These are phyloP conservation scores for Cadophora luteo-olivacea DNA, from an alignment of 2,329 filamentous ascomycete genomes.

Conservation along the genomic window DNA sequence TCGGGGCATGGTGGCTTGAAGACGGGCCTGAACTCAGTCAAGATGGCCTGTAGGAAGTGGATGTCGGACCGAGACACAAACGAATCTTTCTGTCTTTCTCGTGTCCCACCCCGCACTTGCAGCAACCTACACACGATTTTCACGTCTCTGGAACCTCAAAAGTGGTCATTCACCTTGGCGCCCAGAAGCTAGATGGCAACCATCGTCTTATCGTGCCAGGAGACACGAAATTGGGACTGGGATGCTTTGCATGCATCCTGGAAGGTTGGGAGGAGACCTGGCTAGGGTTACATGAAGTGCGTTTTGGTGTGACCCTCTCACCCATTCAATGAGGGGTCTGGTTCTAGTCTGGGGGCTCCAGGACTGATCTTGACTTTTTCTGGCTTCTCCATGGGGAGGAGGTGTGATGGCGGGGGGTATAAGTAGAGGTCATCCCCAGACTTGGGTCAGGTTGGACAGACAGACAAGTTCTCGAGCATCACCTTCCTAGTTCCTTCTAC, in stretches of 20 bases:
- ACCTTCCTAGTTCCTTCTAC: neutral
- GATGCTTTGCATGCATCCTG: neutral
- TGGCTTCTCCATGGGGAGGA: slow-evolving; percentile 12
- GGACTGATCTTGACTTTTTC: neutral
- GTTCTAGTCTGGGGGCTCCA: neutral
- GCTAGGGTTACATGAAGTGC: neutral
- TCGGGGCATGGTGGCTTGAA: slow-evolving; percentile 1
- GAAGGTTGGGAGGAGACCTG: neutral
- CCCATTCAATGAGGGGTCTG: neutral
- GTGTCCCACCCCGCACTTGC: slow-evolving; percentile 2
- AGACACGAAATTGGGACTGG: neutral
- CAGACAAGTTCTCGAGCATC: slow-evolving; percentile 7
- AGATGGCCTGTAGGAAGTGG: neutral
- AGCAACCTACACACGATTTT: neutral
- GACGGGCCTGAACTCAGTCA: neutral
- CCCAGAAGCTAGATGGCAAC: slow-evolving; percentile 2
- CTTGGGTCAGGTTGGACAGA: neutral
- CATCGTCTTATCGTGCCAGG: neutral
- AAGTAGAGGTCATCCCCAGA: neutral
- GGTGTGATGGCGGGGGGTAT: slow-evolving; percentile 4
- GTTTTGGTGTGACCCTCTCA: neutral
- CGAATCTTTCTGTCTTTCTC: slow-evolving; percentile 9
- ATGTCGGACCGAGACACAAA: slow-evolving; percentile 7
- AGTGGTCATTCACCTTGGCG: slow-evolving; percentile 10
- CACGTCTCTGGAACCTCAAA: neutral